Base-by-base conservation (phyloP, 2,329 filamentous ascomycete genomes). In the Xylariaceae sp. region DNA sequence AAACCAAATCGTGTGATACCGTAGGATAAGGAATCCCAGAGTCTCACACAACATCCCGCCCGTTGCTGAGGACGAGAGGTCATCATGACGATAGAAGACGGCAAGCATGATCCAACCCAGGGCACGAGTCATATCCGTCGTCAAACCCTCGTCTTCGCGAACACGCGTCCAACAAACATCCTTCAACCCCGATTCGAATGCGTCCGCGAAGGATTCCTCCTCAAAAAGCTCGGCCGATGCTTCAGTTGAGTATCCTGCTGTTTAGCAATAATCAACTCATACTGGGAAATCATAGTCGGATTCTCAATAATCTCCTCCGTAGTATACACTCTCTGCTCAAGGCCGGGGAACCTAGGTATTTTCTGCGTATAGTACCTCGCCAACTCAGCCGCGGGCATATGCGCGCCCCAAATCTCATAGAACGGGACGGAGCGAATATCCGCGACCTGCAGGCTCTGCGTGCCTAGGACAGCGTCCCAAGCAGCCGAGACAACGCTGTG, bases 261-360 rank as follows among this genome's bases (percentile, higher is more conserved):
- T 54, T 70, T 71, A 1, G 70, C 64, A 30, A 73, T 69, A 56
- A 73, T 71, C 47, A 73, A 57, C 60, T 80, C 78, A 61, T 80
- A 76, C 58, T 83, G 80, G 13, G 74, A 71, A 45, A 74, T 69
- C 75, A 82, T 79, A 18, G 78, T 81, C 4, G 80, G 78, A 61
- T 80, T 70, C 10, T 77, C 71, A n/a, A 82, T 69, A 18, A 83
- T 73, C 37, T 82, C 80, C 53, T 80, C 78, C 55, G 78, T 75
- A 0, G 74, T 75, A 4, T 80, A 67, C 8, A 69, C 67, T 11
- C 64, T 70, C 11, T 64, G 65, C 39, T 76, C 74, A 4, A 75
- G 67, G 2, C 75, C 77, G 0, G 71, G 69, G 8, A 78, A 64
- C 30, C 69, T 70, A 1, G 75, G 70, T 7, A 82, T 70, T 13